These are phyloP conservation scores for Volvariella volvacea DNA, from an alignment of 1,284 basidiomycete genomes.

Conservation along the genomic window DNA sequence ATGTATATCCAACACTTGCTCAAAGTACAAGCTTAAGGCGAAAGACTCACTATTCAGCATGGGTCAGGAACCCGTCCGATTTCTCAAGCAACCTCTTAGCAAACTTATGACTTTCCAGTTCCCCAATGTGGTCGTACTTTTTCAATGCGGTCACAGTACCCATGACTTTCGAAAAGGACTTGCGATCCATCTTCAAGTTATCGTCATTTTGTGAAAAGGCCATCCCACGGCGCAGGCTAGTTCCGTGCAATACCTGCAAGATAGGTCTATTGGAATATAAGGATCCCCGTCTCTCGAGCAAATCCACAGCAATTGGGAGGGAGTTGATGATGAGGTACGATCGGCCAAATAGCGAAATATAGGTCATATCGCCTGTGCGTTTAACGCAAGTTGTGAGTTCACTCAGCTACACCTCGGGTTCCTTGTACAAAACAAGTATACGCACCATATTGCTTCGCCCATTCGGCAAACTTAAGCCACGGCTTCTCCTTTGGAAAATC, in stretches of 20 bases:
- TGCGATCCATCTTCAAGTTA: slow-evolving; percentile 23
- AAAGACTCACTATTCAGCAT: slow-evolving; percentile 34
- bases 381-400: background rate
- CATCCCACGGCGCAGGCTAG: background rate
- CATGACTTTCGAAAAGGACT: slow-evolving; percentile 38
- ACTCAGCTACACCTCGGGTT: too few species aligned
- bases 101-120: slow-evolving; percentile 25
- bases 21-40: too few species aligned
- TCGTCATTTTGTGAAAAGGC: background rate
- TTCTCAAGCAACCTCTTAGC: slow-evolving; percentile 34
- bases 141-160: slow-evolving; percentile 7
- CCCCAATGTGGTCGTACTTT: background rate
- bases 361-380: background rate
- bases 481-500: slow-evolving; percentile 10
- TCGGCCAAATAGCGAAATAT: background rate
- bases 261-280: background rate
- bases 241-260: background rate
- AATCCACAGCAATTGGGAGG: background rate
- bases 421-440: slow-evolving; percentile 5
- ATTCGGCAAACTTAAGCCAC: slow-evolving; percentile 14
- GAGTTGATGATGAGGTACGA: background rate
- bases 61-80: slow-evolving; percentile 35
- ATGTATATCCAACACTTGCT: background rate
- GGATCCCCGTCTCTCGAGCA: background rate
- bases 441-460: slow-evolving; percentile 15